Percentiles rank a stretch among this genome's conserved stretches.
Conservation (phyloP, 2,329 filamentous ascomycete genomes). For the Apiospora saccharicola region DNA sequence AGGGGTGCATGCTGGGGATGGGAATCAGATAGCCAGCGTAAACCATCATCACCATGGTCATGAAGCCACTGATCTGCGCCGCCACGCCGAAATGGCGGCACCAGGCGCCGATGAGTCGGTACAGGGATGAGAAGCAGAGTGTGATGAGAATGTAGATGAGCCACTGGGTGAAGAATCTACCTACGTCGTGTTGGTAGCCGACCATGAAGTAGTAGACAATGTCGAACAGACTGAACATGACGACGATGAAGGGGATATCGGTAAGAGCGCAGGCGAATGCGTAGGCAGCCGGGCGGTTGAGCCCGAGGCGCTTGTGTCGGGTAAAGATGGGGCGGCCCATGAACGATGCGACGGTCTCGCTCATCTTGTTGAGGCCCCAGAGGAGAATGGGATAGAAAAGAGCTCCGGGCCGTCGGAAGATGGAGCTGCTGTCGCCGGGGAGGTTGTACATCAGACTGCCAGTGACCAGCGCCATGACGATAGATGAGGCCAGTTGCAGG, state of each 20-base stretch:
- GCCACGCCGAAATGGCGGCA: constrained; percentile 55
- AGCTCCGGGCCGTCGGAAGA: constrained; percentile 54
- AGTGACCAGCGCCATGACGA: constrained; percentile 70
- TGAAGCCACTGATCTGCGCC: constrained; percentile 36
- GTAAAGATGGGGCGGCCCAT: constrained; percentile 42
- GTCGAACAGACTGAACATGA: constrained; percentile 61
- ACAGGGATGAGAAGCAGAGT: constrained; percentile 68
- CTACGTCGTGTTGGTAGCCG: constrained; percentile 37
- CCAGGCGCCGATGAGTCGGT: constrained; percentile 71
- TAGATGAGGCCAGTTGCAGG: constrained; percentile 62
- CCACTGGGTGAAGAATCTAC: constrained; percentile 68
- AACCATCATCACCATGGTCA: constrained; percentile 40
- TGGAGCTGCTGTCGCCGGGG: constrained; percentile 58
- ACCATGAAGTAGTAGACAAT: constrained; percentile 46
- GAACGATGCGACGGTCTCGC: constrained; percentile 43
- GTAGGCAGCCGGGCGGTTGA: constrained; percentile 43
- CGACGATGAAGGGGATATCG: constrained; percentile 54
- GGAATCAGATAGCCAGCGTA: constrained; percentile 66
- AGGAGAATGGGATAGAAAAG: constrained; percentile 49
- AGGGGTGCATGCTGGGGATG: constrained; percentile 69
- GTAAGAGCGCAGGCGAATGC: constrained; percentile 49
- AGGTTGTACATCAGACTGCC: constrained; percentile 73
- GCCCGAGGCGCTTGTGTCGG: constrained; percentile 43
- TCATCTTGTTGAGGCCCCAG: constrained; percentile 52
- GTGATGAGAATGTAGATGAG: constrained; percentile 67